Evolutionary conservation across 2,329 filamentous ascomycete genomes (phyloP).

Genomic region (Diaporthe sp.): DNA sequence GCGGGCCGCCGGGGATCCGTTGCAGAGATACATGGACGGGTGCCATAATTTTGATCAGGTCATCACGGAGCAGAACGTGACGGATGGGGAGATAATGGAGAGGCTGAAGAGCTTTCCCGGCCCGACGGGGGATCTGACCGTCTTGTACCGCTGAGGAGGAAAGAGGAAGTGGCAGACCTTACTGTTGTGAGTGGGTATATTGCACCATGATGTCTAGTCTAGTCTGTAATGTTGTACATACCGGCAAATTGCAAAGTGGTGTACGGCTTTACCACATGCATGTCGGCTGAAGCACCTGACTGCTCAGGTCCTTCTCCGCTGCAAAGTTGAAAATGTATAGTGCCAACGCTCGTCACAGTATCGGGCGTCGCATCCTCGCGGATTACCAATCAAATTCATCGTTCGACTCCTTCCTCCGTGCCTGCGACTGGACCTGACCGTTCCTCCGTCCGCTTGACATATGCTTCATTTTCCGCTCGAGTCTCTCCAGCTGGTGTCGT

Average conservation of each 20-base stretch:
- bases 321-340: neutral
- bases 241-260: neutral
- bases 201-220: neutral
- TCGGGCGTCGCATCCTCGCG: neutral
- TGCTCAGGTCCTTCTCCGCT: neutral
- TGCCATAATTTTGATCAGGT: slow-evolving; percentile 86
- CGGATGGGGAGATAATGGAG: slow-evolving; percentile 78
- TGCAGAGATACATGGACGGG: slow-evolving; percentile 81
- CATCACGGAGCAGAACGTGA: slow-evolving; percentile 80
- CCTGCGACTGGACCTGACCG: neutral
- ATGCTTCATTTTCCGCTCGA: slow-evolving; percentile 10
- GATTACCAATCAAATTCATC: slow-evolving; percentile 10
- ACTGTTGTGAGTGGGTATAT: slow-evolving; percentile 5
- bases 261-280: neutral
- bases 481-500: slow-evolving; percentile 29
- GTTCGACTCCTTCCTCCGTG: slow-evolving; percentile 8
- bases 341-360: neutral
- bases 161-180: neutral
- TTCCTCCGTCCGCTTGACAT: neutral
- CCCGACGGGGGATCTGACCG: slow-evolving; percentile 65
- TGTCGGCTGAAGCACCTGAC: neutral
- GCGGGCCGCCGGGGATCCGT: slow-evolving; percentile 59
- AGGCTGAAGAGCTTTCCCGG: slow-evolving; percentile 70
- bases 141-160: slow-evolving; percentile 63
- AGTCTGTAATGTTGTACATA: slow-evolving; percentile 44